A percentile compares a stretch with the other conserved stretches of the same genome.
Evolutionary conservation across 352 stramenopile genomes (phyloP).

Genomic region (Pythium rhizo-oryzae): DNA sequence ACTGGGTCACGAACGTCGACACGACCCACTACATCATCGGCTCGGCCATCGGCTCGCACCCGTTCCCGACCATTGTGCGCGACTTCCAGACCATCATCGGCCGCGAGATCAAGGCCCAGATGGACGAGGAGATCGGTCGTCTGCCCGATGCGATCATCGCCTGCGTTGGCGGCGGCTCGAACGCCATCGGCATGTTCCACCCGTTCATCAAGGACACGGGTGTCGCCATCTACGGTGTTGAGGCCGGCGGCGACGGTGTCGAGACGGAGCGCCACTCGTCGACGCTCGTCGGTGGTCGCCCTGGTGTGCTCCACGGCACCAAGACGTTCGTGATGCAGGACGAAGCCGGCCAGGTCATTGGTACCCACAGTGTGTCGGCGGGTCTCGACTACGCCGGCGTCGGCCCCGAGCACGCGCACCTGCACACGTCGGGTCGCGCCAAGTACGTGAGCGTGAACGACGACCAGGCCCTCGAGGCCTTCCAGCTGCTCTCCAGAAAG

Average conservation of each 20-base stretch:
- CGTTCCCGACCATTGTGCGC: constrained; percentile 98
- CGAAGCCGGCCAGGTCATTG: constrained; percentile 93
- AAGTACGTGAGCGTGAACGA: constrained; percentile 97
- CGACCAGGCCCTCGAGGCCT: constrained; percentile 95
- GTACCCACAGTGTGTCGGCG: constrained; percentile 96
- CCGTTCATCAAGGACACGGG: constrained; percentile 94
- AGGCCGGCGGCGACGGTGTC: constrained; percentile 95
- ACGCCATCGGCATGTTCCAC: constrained; percentile 99
- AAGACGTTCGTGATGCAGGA: constrained; percentile 98
- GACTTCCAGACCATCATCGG: constrained; percentile 98
- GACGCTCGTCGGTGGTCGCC: constrained; percentile 93
- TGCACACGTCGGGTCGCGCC: constrained; percentile 95
- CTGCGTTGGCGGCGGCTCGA: constrained; percentile 98
- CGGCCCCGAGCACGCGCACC: constrained; percentile 96
- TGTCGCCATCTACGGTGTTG: constrained; percentile 96
- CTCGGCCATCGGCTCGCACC: constrained; percentile 97
- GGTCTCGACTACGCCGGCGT: constrained; percentile 98
- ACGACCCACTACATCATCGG: constrained; percentile 99
- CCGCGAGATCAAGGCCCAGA: constrained; percentile 93
- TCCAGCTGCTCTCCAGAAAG: constrained; percentile 94
- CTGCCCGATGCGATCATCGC: constrained; percentile 97
- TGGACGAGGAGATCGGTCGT: constrained; percentile 94
- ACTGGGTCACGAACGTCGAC: constrained; percentile 99
- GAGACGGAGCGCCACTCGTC: constrained; percentile 92
- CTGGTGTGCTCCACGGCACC: constrained; percentile 97